These are phyloP conservation scores for Mucor circinelloides DNA, from an alignment of 371 early-diverging fungal genomes.

Conservation along the genomic window DNA sequence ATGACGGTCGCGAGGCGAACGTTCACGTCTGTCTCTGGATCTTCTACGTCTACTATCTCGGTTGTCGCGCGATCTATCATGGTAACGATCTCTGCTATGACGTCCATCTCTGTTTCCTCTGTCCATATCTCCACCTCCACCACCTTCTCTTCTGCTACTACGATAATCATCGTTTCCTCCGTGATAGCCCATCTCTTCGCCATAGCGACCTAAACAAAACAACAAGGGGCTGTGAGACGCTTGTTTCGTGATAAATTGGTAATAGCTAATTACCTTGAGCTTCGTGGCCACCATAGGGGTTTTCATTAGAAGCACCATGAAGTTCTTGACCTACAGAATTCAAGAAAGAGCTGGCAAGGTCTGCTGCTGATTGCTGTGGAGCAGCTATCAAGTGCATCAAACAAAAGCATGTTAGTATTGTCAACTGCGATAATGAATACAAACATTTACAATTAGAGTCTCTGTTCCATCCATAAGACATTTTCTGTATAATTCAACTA, in stretches of 20 bases:
- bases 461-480: constrained; percentile 34
- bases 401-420: neutral
- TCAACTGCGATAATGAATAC: neutral
- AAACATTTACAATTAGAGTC: constrained; percentile 17
- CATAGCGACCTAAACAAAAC: constrained; percentile 14
- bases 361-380: constrained; percentile 36
- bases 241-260: neutral
- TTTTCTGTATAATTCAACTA: constrained; percentile 6
- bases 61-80: constrained; percentile 47
- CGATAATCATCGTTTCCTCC: constrained; percentile 24
- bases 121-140: constrained; percentile 27
- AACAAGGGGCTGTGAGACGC: neutral
- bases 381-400: constrained; percentile 6
- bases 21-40: constrained; percentile 41
- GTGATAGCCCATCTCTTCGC: constrained; percentile 17
- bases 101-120: constrained; percentile 31
- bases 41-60: constrained; percentile 39
- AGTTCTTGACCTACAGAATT: constrained; percentile 50
- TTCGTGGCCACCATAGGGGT: constrained; percentile 23
- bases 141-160: constrained; percentile 16
- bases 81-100: constrained; percentile 53
- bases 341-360: constrained; percentile 49
- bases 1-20: constrained; percentile 37
- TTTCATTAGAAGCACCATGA: constrained; percentile 22
- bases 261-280: constrained; percentile 13